Conservation (phyloP, 2,329 filamentous ascomycete genomes). For the Pezicula neosporulosa region DNA sequence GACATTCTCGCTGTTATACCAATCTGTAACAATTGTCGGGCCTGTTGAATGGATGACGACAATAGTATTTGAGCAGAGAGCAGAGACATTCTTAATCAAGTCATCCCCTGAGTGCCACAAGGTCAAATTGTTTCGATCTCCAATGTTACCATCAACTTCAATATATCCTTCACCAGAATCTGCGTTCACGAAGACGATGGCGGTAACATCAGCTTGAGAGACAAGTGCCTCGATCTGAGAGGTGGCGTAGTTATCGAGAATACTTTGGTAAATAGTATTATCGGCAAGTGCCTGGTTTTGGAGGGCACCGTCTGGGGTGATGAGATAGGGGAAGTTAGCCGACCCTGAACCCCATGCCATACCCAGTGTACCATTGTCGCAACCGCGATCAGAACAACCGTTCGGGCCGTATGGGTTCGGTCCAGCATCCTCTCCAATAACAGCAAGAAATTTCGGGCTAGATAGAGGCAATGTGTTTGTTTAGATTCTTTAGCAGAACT, state of each 20-base stretch:
- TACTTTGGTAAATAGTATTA: slow-evolving; percentile 59
- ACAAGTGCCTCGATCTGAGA: slow-evolving; percentile 62
- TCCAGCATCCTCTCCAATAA: slow-evolving; percentile 82
- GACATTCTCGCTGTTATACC: slow-evolving; percentile 72
- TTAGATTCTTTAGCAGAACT: slow-evolving; percentile 83
- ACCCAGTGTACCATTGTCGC: slow-evolving; percentile 59
- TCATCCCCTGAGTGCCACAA: slow-evolving; percentile 81
- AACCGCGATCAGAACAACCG: slow-evolving; percentile 57
- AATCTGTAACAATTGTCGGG: slow-evolving; percentile 72
- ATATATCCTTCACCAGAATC: slow-evolving; percentile 87
- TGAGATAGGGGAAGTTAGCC: slow-evolving; percentile 71
- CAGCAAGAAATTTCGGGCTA: slow-evolving; percentile 70
- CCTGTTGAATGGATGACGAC: slow-evolving; percentile 87
- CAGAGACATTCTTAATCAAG: slow-evolving; percentile 76
- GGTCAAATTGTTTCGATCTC: slow-evolving; percentile 90
- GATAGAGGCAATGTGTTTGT: slow-evolving; percentile 72
- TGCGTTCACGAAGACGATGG: slow-evolving; percentile 89
- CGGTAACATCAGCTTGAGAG: slow-evolving; percentile 58
- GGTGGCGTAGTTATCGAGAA: slow-evolving; percentile 65
- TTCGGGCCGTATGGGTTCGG: slow-evolving; percentile 73
- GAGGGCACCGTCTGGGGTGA: slow-evolving; percentile 72
- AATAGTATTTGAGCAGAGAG: slow-evolving; percentile 81
- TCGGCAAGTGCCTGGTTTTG: slow-evolving; percentile 60
- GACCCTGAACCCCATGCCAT: slow-evolving; percentile 80
- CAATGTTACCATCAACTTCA: slow-evolving; percentile 74